These are phyloP conservation scores for Exophiala calicioides DNA, from an alignment of 2,329 filamentous ascomycete genomes.

Conservation along the genomic window DNA sequence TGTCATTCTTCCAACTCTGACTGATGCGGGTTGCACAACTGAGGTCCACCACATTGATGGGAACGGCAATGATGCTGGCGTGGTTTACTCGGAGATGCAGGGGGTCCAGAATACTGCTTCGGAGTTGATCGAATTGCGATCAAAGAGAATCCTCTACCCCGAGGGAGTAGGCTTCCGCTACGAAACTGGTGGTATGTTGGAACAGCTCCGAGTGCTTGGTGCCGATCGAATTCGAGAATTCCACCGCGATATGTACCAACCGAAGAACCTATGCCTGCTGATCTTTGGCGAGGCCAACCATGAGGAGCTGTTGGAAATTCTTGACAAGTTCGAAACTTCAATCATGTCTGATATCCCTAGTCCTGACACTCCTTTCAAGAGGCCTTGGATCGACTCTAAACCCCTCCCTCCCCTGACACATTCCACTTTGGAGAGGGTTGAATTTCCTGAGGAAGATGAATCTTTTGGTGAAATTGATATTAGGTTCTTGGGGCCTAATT, in stretches of 20 bases:
- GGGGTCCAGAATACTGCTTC: slow-evolving; percentile 80
- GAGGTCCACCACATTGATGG: slow-evolving; percentile 97
- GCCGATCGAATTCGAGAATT: slow-evolving; percentile 91
- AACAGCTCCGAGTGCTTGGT: slow-evolving; percentile 80
- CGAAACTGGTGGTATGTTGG: slow-evolving; percentile 97
- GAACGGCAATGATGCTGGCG: slow-evolving; percentile 89
- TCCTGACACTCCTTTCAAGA: slow-evolving; percentile 71
- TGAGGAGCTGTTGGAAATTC: slow-evolving; percentile 71
- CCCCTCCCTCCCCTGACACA: slow-evolving; percentile 71
- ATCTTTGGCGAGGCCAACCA: slow-evolving; percentile 93
- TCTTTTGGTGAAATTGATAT: slow-evolving; percentile 85
- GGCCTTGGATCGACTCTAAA: slow-evolving; percentile 88
- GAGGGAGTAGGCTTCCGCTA: slow-evolving; percentile 91
- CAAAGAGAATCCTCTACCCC: slow-evolving; percentile 79
- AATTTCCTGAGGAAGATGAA: slow-evolving; percentile 97
- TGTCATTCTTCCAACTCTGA: slow-evolving; percentile 85
- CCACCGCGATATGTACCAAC: slow-evolving; percentile 96
- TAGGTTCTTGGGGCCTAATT: slow-evolving; percentile 82
- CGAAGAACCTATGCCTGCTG: slow-evolving; percentile 87
- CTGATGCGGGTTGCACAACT: slow-evolving; percentile 88
- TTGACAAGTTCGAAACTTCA: slow-evolving; percentile 85
- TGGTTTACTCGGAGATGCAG: slow-evolving; percentile 99
- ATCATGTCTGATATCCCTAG: slow-evolving; percentile 80
- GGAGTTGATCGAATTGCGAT: slow-evolving; percentile 84
- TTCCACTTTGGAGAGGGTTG: slow-evolving; percentile 73